Evolutionary conservation across 2,329 filamentous ascomycete species (phyloP), one percentile per base, ranked within the genome.

Genomic region (Cladophialophora bantiana): DNA sequence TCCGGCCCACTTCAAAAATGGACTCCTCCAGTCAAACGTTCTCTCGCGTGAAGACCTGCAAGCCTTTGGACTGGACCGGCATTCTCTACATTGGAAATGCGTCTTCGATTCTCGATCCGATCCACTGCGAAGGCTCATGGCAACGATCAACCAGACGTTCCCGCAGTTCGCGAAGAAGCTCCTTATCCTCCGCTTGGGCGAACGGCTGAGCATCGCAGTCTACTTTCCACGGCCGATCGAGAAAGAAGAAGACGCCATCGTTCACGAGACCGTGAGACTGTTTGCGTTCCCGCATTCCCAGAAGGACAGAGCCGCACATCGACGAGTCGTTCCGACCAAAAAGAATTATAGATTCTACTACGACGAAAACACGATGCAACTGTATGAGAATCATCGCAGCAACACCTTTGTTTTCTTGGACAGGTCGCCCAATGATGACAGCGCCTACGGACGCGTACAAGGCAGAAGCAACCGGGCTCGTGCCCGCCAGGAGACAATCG

Each of bases 271-370:
- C 2, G 56, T 59, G 18, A 45, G 56, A 31, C 10, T 59, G 36
- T 59, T 59, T 34, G 56, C 56, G n/a, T 59, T 59, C n/a, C 56
- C 56, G 4, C 56, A 59, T 59, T 59, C 56, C 9, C 56, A 59
- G 38, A 48, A 34, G 13, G 56, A 59, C 56, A 59, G 40, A 31
- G 38, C 32, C n/a, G 56, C 36, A 59, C 56, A 59, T 15, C 56
- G 56, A 15, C 36, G 56, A 20, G 56, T 9, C 10, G 56, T 59
- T 4, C 56, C 56, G 6, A 59, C 56, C 26, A 59, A 59, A 18
- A 59, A 45, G n/a, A 59, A 59, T 10, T 59, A 59, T 26, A 18
- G 56, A 12, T 59, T 59, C 38, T 59, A 59, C 13, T 59, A 59
- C 26, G 56, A 59, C 15, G 56, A 59, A 26, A 59, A 38, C 20